Evolutionary conservation across 2,329 filamentous ascomycete species (phyloP), one percentile per base, ranked within the genome.

Genomic region (Fusarium secorum): DNA sequence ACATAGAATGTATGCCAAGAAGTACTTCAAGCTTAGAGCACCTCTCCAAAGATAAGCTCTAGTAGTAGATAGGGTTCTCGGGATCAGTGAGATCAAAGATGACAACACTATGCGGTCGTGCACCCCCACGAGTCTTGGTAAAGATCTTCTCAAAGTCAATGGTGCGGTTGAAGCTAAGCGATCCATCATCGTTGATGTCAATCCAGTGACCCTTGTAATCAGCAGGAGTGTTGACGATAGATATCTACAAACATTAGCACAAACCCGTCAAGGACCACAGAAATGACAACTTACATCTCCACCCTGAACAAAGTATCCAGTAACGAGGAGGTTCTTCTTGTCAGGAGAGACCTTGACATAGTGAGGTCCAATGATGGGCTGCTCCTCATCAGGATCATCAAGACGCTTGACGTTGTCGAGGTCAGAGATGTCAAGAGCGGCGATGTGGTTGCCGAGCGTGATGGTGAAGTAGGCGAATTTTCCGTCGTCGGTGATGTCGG

Each of bases 241-340:
- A 86, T 61, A 90, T 89, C 60, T 81, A 26, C 3, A 14, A 13
- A 4, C 33, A 11, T 44, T 8, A 44, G 5, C 3, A 36, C 6
- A 51, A 42, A 1, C 9, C 6, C 26, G 15, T 11, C 15, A 3
- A 3, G 3, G 1, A 28, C 13, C 10, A 14, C 4, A 17, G 5
- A 0, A 20, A n/a, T 6, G 17, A 22, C 0, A 11, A 52, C 76
- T 72, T 74, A 80, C 79, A 66, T 87, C 85, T 30, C 88, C 88
- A 14, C 84, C 87, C 79, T 90, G 88, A 5, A 91, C 87, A 74
- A 90, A 90, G 81, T 90, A 90, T 56, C 89, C 89, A n/a, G 86
- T 89, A 18, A 90, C 87, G 4, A 90, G 82, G 20, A 90, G 78
- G 76, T 90, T 87, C 82, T 89, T 89, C 82, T 90, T 87, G 70